These are phyloP conservation scores for Candida orba DNA, from an alignment of 805 yeast genomes.

Conservation along the genomic window DNA sequence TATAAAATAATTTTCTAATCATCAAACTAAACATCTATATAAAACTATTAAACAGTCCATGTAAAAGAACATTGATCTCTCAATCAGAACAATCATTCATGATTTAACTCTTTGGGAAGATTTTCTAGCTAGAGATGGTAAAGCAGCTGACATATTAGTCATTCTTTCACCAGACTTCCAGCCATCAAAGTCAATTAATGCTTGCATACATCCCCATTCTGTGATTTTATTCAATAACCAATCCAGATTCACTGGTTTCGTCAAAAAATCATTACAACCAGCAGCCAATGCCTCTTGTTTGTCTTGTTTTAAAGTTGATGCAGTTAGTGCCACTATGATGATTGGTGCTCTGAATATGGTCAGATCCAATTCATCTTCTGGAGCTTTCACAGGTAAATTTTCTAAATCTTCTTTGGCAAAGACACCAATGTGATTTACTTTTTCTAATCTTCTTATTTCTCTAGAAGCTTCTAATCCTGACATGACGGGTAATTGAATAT, in stretches of 20 bases:
- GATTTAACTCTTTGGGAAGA: slow-evolving; percentile 6
- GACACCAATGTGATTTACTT: slow-evolving; percentile 66
- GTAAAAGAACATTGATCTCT: no score
- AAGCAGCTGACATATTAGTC: slow-evolving; percentile 28
- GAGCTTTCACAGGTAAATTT: slow-evolving; percentile 20
- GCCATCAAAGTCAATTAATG: slow-evolving; percentile 88
- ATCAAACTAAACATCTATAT: no score
- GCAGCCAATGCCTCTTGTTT: slow-evolving; percentile 89
- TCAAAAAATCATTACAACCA: slow-evolving; percentile 94
- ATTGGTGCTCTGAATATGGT: slow-evolving; percentile 82
- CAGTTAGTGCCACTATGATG: slow-evolving; percentile 96
- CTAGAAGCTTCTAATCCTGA: slow-evolving; percentile 94
- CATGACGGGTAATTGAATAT: slow-evolving; percentile 91
- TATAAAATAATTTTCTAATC: no score
- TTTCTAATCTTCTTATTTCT: slow-evolving; percentile 81
- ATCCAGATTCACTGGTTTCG: slow-evolving; percentile 89
- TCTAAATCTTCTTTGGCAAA: slow-evolving; percentile 21
- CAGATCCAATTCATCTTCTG: slow-evolving; percentile 51
- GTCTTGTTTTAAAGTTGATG: slow-evolving; percentile 79
- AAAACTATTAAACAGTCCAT: no score
- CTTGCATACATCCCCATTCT: slow-evolving; percentile 99
- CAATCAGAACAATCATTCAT: not conserved
- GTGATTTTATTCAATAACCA: slow-evolving; percentile 93
- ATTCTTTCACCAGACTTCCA: slow-evolving; percentile 55
- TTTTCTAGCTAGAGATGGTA: slow-evolving; percentile 21